Evolutionary conservation across 352 stramenopile species (phyloP).

Genomic region (Globisporangium nagaii): DNA sequence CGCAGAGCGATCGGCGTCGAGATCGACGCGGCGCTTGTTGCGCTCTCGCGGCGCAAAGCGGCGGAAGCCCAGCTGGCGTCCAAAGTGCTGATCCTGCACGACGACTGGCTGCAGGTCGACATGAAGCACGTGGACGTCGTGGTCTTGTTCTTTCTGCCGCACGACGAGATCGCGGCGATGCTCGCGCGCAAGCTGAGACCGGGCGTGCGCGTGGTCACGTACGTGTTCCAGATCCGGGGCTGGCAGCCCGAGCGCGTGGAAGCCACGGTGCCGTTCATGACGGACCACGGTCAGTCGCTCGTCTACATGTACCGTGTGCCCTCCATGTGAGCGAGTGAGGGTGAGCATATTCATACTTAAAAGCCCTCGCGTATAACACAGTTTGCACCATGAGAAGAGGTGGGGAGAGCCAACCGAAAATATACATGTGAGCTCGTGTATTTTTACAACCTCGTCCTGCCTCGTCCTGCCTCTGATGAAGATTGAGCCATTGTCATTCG

Average conservation of each 20-base stretch:
- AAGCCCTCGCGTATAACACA: too few relatives aligned
- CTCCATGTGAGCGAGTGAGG: too few relatives aligned
- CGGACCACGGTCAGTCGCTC: constrained; percentile 30
- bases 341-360: too few relatives aligned
- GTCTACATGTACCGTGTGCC: constrained; percentile 49
- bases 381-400: too few relatives aligned
- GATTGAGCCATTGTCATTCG: too few relatives aligned
- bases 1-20: constrained; percentile 37
- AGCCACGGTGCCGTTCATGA: constrained; percentile 59
- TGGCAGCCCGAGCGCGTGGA: constrained; percentile 37
- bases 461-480: too few relatives aligned
- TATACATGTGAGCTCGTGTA: neutral
- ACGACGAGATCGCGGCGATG: constrained; percentile 29
- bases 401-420: too few relatives aligned
- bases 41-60: constrained; percentile 27
- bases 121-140: constrained; percentile 41
- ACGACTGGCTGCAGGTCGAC: constrained; percentile 49
- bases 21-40: constrained; percentile 47
- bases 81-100: constrained; percentile 31
- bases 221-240: constrained; percentile 61
- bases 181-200: constrained; percentile 29
- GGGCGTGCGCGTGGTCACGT: constrained; percentile 50
- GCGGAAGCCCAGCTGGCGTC: constrained; percentile 7
- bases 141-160: constrained; percentile 63
- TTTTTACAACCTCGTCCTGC: neutral